Conservation (phyloP, 495 filamentous ascomycete species). For the Hypoxylon crocopeplum region DNA sequence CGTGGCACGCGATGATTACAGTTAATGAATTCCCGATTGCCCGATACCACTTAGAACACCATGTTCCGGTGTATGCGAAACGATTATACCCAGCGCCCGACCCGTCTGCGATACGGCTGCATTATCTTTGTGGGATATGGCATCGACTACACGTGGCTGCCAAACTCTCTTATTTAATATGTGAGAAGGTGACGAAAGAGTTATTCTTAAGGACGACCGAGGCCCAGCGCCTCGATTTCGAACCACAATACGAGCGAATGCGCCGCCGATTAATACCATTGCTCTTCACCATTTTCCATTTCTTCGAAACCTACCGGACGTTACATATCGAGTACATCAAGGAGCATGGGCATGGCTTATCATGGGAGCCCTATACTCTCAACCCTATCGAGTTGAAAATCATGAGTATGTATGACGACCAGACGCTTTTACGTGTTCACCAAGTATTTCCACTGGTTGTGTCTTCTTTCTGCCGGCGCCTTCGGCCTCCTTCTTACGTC, state of each 20-base stretch:
- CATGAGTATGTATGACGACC: conserved; percentile 64
- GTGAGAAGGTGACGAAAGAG: conserved; percentile 63
- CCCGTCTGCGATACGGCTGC: conserved; percentile 53
- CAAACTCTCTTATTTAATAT: conserved; percentile 61
- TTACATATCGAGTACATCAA: conserved; percentile 60
- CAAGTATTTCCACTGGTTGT: conserved; percentile 62
- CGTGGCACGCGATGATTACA: conserved; percentile 61
- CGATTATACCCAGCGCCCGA: conserved; percentile 58
- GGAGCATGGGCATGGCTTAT: conserved; percentile 50
- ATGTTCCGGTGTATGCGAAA: conserved; percentile 59
- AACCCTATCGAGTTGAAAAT: conserved; percentile 62
- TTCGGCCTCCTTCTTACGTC: conserved; percentile 63
- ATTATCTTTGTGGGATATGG: conserved; percentile 65
- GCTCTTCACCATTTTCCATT: conserved; percentile 64
- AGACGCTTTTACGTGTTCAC: conserved; percentile 60
- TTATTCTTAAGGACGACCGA: conserved; percentile 60
- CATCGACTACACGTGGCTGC: conserved; percentile 62
- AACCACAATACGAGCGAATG: conserved; percentile 62
- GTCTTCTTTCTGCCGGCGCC: conserved; percentile 61
- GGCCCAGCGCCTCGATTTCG: conserved; percentile 56
- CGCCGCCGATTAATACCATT: conserved; percentile 61
- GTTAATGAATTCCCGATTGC: conserved; percentile 61
- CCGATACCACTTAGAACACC: conserved; percentile 61
- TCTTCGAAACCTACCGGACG: conserved; percentile 63
- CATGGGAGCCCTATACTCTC: conserved; percentile 48